A percentile compares a stretch with the other conserved stretches of the same genome.
Conservation (phyloP, 257 asterid genomes). For the Ligustrum vulgare region DNA sequence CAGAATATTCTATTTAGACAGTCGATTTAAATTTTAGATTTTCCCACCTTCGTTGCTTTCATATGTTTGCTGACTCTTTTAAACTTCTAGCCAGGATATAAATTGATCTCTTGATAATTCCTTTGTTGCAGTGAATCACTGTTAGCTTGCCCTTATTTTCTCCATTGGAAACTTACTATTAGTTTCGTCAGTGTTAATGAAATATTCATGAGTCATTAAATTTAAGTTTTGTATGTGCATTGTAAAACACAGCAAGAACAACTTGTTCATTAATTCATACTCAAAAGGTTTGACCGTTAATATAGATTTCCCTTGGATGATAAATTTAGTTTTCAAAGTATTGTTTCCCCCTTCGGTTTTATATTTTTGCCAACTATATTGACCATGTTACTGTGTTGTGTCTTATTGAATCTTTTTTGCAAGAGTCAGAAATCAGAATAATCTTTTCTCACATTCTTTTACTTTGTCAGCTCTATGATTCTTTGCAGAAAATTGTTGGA, state of each 20-base stretch:
- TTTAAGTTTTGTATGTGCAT: background rate
- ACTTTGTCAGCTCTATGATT: slow-evolving; percentile 69
- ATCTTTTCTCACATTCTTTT: slow-evolving; percentile 20
- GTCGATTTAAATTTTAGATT: background rate
- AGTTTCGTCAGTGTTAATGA: slow-evolving; percentile 2
- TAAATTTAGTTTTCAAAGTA: background rate
- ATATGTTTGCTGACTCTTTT: slow-evolving; percentile 5
- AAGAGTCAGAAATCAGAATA: slow-evolving; percentile 1
- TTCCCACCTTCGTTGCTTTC: slow-evolving; percentile 5
- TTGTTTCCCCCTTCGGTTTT: background rate
- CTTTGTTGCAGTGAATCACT: background rate
- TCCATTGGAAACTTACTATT: background rate
- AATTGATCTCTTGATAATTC: background rate
- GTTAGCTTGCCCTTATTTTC: slow-evolving; percentile 5
- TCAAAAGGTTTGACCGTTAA: too few relatives aligned
- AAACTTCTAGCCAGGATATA: background rate
- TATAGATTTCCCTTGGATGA: background rate
- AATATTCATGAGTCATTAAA: background rate
- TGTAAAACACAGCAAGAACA: background rate
- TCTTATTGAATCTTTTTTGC: background rate
- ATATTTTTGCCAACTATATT: background rate
- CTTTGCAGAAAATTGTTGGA: slow-evolving; percentile 80
- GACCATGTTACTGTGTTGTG: slow-evolving; percentile 12
- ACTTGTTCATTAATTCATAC: too few relatives aligned
- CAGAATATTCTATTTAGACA: background rate